These are phyloP conservation scores for Ascochyta pisi DNA, from an alignment of 2,329 filamentous ascomycete species.

Conservation along the genomic window DNA sequence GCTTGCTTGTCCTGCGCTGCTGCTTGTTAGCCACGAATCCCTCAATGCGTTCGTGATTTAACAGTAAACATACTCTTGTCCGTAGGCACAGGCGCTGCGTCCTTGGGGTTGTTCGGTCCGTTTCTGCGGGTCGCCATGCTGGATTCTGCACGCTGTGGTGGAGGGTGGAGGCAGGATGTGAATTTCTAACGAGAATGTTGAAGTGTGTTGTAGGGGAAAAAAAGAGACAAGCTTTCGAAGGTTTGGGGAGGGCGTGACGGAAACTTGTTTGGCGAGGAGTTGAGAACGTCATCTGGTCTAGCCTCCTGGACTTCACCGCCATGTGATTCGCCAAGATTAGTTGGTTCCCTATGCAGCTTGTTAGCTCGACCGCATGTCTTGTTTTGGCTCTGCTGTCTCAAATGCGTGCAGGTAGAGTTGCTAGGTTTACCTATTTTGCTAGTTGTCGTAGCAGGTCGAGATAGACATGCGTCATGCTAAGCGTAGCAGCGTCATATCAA, in stretches of 20 bases:
- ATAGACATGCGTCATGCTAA: no score
- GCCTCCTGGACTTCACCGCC: constrained; percentile 7
- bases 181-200: neutral
- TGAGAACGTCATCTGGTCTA: constrained; percentile 20
- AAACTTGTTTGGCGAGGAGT: constrained; percentile 14
- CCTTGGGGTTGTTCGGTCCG: constrained; percentile 38
- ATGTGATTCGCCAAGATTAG: constrained; percentile 18
- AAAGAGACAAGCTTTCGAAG: constrained; percentile 6
- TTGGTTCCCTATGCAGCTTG: neutral
- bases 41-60: neutral
- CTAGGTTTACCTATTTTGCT: neutral
- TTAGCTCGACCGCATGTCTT: neutral
- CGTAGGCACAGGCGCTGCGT: constrained; percentile 13
- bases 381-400: neutral
- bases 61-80: constrained; percentile 12
- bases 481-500: no score
- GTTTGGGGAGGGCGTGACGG: constrained; percentile 4
- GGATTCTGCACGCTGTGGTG: neutral
- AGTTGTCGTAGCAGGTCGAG: no score
- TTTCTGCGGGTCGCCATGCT: constrained; percentile 18
- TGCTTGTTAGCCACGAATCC: neutral
- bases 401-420: neutral
- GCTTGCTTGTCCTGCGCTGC: constrained; percentile 78
- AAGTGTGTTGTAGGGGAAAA: constrained; percentile 2
- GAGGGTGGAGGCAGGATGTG: neutral